Evolutionary conservation across 805 yeast species (phyloP).

Genomic region (Spathaspora arborariae): DNA sequence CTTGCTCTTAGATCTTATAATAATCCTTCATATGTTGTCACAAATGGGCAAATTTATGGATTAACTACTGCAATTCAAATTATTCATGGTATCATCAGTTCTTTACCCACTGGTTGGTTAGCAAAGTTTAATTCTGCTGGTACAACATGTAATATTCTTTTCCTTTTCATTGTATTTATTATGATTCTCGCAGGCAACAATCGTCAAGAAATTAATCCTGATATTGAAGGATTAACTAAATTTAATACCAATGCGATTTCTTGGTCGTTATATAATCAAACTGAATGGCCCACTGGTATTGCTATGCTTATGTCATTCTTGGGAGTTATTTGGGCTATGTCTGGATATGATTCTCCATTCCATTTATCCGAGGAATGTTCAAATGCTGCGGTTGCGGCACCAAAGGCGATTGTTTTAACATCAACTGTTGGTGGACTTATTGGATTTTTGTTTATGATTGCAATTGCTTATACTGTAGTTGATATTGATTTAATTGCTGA

Average conservation of each 20-base stretch:
- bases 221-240: conserved; percentile 26
- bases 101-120: conserved; percentile 52
- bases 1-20: conserved; percentile 45
- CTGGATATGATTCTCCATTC: conserved; percentile 73
- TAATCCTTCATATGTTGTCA: conserved; percentile 35
- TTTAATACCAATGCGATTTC: conserved; percentile 48
- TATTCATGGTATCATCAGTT: conserved; percentile 44
- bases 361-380: conserved; percentile 72
- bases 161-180: conserved; percentile 49
- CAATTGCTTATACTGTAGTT: conserved; percentile 58
- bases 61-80: conserved; percentile 50
- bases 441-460: conserved; percentile 56
- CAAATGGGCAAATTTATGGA: conserved; percentile 49
- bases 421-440: conserved; percentile 51
- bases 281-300: conserved; percentile 63
- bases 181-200: conserved; percentile 53
- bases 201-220: conserved; percentile 22
- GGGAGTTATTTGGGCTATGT: conserved; percentile 70
- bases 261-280: conserved; percentile 54
- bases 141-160: conserved; percentile 45
- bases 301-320: conserved; percentile 53
- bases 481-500: conserved; percentile 43
- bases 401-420: conserved; percentile 63
- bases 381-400: conserved; percentile 61
- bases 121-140: conserved; percentile 51